These are phyloP conservation scores for Crithidia sp. DNA, from an alignment of 208 protist genomes.

Conservation along the genomic window DNA sequence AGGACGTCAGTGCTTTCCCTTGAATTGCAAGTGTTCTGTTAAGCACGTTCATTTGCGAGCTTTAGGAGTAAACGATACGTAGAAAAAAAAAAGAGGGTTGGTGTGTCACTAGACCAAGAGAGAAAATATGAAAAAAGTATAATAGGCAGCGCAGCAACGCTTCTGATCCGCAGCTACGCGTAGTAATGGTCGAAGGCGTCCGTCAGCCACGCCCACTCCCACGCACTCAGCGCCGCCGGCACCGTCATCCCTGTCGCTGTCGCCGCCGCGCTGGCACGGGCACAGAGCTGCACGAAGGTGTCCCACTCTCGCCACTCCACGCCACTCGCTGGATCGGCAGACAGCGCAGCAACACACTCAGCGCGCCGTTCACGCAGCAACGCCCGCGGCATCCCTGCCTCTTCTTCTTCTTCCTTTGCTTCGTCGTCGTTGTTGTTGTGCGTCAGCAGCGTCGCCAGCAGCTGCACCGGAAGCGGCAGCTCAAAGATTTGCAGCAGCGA, in stretches of 20 bases:
- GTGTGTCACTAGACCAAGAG: neutral
- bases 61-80: too few species aligned
- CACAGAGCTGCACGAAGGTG: conserved; percentile 26
- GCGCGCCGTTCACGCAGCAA: neutral
- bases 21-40: too few species aligned
- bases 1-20: too few species aligned
- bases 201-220: conserved; percentile 42
- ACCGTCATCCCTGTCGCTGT: neutral
- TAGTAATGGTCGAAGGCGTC: conserved; percentile 40
- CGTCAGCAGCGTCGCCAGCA: conserved; percentile 22
- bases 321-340: neutral
- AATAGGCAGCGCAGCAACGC: neutral
- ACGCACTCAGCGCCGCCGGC: conserved; percentile 22
- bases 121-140: conserved; percentile 18
- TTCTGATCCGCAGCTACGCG: neutral
- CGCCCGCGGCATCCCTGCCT: neutral
- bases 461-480: conserved; percentile 56
- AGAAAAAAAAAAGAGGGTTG: too few species aligned
- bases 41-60: too few species aligned
- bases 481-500: conserved; percentile 62
- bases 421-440: too few species aligned
- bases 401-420: neutral
- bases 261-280: neutral
- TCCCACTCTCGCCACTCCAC: conserved; percentile 27
- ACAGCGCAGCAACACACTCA: neutral